Evolutionary conservation across 2,329 filamentous ascomycete genomes (phyloP), one percentile per base, ranked within the genome.

Genomic region (Ascomycota sp.): DNA sequence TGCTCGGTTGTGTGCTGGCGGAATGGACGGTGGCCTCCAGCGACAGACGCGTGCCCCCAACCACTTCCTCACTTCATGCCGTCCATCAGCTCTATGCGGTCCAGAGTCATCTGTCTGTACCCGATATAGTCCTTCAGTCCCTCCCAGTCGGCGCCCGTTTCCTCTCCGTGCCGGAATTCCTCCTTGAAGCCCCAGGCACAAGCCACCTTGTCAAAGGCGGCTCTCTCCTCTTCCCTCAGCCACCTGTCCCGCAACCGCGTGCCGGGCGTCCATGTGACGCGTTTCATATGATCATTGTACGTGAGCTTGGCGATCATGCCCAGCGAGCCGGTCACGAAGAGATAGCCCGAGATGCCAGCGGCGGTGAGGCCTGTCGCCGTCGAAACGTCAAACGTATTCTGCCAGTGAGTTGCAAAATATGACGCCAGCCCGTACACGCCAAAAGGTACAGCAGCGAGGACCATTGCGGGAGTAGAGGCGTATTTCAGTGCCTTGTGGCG

Each of bases 111-210:
- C 25, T 79, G 77, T 48, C 78, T 75, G 47, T 77, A 65, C 28
- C 79, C 71, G 44, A 83, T 72, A 56, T 82, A 89, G 56, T 93
- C 80, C 43, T 75, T 71, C 40, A 98, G 59, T 26, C 67, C 69
- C 44, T 91, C 76, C 81, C 89, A 98, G 40, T 93, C 86, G 35
- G 72, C 66, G 0, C 89, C 86, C 42, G 83, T 78, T 56, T 98
- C 89, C 49, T 93, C 83, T 1, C 89, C 89, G 48, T 79, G 68
- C 49, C 75, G 72, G 59, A 69, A 74, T 25, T 62, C 55, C 50
- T 92, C 80, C 45, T 76, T 76, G 56, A 93, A 98, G 0, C 89
- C 89, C 81, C 89, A 98, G 1, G 81, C 76, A 41, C 75, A 70
- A 1, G 84, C 83, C 37, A 98, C 70, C 47, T 69, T 73, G 57